Base-by-base conservation (phyloP, 208 protist genomes). In the Leptomonas pyrrhocoris region DNA sequence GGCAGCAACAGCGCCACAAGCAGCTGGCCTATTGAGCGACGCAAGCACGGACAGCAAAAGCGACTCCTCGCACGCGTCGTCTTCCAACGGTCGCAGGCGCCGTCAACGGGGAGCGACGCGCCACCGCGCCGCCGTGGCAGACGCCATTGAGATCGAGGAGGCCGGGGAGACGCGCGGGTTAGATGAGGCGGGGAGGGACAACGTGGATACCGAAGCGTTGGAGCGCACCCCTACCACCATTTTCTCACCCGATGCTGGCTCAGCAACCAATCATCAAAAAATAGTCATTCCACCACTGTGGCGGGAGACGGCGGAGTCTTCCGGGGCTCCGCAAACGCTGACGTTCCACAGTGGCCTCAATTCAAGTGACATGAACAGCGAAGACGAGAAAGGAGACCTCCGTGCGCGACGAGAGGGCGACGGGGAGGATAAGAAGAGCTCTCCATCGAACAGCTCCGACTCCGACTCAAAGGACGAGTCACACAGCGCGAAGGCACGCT, bases 101-200 rank as follows among this genome's bases (percentile, higher is more conserved):
- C 62, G 50, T 25, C 28, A 36, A 50, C 62, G 62, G 1, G 45
- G 21, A 4, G 27, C 16, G 6, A n/a, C 46, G 50, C 21, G 19
- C 9, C 19, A 58, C 38, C 62, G 50, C 48, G 48, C 49, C 23
- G 48, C n/a, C 9, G 16, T 58, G 31, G 50, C 50, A n/a, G 25
- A 34, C 8, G 50, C 62, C 7, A 45, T 68, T 3, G 62, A 58
- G 18, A 23, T 68, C 15, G 62, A 68, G 5, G 62, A 68, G 18
- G 62, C 49, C 23, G 62, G 62, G 18, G 50, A 64, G 42, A 50
- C 53, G 36, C 18, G 28, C 2, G 45, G 25, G 7, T 30, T 9
- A 6, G 56, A 55, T 1, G 21, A 45, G 2, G 4, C 3, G 11
- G 42, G 36, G 8, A 43, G 50, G 25, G 51, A 42, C 2, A 19